These are phyloP conservation scores for Magnaporthiopsis incrustans DNA, from an alignment of 2,329 filamentous ascomycete species.

Conservation along the genomic window DNA sequence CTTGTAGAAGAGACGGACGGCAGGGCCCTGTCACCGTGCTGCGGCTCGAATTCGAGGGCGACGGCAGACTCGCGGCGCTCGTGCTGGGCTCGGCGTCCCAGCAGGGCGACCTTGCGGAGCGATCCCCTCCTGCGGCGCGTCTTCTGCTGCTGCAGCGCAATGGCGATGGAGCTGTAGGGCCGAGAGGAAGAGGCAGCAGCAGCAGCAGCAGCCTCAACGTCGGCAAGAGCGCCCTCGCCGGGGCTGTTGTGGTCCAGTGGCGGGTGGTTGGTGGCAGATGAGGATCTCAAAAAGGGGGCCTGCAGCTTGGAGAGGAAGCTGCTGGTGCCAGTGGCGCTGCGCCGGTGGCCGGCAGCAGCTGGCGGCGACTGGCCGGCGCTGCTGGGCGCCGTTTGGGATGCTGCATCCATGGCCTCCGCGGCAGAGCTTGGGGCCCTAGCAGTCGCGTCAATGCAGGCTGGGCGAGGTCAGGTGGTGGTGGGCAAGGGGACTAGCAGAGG, in stretches of 20 bases:
- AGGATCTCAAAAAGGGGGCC: conserved; percentile 6
- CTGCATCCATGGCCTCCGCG: conserved; percentile 1
- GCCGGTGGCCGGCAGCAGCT: conserved; percentile 5
- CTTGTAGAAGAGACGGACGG: background rate
- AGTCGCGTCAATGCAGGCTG: background rate
- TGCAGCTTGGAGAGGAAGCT: conserved; percentile 4
- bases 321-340: conserved; percentile 1
- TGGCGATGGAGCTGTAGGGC: conserved; percentile 11
- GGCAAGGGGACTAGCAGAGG: background rate
- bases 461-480: background rate
- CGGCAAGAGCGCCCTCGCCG: background rate
- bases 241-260: conserved; percentile 2
- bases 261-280: background rate
- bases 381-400: background rate
- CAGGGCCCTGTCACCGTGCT: background rate
- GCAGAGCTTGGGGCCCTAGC: background rate
- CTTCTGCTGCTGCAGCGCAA: conserved; percentile 37
- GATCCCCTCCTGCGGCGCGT: conserved; percentile 73
- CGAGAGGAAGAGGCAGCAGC: conserved; percentile 1
- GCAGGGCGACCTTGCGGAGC: conserved; percentile 75
- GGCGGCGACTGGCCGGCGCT: conserved; percentile 5
- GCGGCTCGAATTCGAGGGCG: conserved; percentile 12
- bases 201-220: background rate
- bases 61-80: conserved; percentile 40
- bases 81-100: conserved; percentile 63